Evolutionary conservation across 352 stramenopile genomes (phyloP).

Genomic region (Thraustochytrium striatum): DNA sequence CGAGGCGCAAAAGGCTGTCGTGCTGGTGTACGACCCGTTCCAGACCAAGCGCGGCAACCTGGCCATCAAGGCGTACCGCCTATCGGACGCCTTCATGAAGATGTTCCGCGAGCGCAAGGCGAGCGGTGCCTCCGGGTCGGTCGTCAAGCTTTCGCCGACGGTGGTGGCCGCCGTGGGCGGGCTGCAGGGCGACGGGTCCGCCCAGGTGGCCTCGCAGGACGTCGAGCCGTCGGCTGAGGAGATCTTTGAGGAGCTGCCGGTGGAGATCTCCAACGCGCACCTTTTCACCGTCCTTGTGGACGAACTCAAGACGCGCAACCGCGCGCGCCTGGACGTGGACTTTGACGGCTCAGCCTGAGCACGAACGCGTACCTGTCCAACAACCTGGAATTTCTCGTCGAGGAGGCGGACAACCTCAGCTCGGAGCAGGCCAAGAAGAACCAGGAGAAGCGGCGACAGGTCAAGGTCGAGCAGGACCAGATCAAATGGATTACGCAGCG

Average conservation of each 20-base stretch:
- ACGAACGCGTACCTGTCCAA: conserved; percentile 93
- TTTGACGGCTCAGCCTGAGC: conserved; percentile 92
- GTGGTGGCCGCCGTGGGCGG: conserved; percentile 32
- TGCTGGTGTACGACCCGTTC: conserved; percentile 94
- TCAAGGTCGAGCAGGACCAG: conserved; percentile 73
- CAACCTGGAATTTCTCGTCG: conserved; percentile 95
- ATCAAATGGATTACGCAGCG: conserved; percentile 76
- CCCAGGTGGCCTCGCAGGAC: conserved; percentile 61
- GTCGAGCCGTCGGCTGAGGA: conserved; percentile 85
- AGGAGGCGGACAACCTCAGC: conserved; percentile 93
- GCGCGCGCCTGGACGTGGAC: conserved; percentile 62
- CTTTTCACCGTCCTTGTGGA: conserved; percentile 87
- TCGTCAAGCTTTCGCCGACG: conserved; percentile 38
- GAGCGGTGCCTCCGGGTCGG: not conserved
- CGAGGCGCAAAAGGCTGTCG: conserved; percentile 61
- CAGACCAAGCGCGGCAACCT: conserved; percentile 89
- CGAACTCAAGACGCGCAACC: conserved; percentile 67
- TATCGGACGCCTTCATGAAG: conserved; percentile 64
- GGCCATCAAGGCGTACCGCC: conserved; percentile 87
- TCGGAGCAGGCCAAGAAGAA: conserved; percentile 90
- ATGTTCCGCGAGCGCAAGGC: conserved; percentile 28
- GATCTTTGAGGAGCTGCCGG: conserved; percentile 92
- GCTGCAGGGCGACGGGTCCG: conserved; percentile 32
- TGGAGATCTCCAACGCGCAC: conserved; percentile 90
- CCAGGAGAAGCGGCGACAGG: conserved; percentile 74